phyloP scores from a whole-genome alignment of 2,329 filamentous ascomycete species.

The Ceratocystis huliohia region DNA sequence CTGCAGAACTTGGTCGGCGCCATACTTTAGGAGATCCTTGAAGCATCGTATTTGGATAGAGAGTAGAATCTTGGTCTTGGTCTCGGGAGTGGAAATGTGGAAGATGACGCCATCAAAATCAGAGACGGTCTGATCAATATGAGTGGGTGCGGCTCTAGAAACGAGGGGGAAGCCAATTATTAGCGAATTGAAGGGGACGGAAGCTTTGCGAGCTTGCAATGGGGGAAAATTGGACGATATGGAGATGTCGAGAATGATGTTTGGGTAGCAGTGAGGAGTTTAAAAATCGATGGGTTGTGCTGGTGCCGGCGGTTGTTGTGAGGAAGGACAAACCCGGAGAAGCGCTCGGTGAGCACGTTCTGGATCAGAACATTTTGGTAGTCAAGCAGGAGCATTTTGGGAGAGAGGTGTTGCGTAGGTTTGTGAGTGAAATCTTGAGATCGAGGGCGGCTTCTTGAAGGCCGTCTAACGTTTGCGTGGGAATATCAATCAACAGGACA shows the following conservation, averaged over 20 bases:
- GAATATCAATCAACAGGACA: neutral
- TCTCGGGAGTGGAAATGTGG: conserved; percentile 91
- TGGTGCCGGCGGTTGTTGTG: conserved; percentile 22
- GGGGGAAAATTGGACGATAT: too few species aligned
- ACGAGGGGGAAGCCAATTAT: conserved; percentile 23
- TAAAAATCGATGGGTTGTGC: neutral
- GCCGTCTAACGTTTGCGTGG: neutral
- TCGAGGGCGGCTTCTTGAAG: neutral
- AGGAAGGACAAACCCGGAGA: conserved; percentile 54
- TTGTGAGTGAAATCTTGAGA: neutral
- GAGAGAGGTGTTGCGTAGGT: neutral
- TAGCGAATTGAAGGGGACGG: neutral
- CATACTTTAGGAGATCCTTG: conserved; percentile 81
- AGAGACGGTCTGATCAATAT: conserved; percentile 95
- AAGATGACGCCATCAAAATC: conserved; percentile 99
- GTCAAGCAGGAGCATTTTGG: conserved; percentile 80
- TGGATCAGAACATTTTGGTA: conserved; percentile 98
- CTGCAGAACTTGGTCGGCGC: conserved; percentile 79
- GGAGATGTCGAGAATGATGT: neutral
- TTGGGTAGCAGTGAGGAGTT: neutral
- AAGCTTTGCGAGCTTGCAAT: neutral
- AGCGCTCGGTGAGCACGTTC: conserved; percentile 86
- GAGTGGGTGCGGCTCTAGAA: conserved; percentile 55
- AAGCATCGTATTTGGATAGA: conserved; percentile 94
- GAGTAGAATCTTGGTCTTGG: conserved; percentile 86